Conservation (phyloP, 129 eudicot genomes). For the Calendula officinalis region DNA sequence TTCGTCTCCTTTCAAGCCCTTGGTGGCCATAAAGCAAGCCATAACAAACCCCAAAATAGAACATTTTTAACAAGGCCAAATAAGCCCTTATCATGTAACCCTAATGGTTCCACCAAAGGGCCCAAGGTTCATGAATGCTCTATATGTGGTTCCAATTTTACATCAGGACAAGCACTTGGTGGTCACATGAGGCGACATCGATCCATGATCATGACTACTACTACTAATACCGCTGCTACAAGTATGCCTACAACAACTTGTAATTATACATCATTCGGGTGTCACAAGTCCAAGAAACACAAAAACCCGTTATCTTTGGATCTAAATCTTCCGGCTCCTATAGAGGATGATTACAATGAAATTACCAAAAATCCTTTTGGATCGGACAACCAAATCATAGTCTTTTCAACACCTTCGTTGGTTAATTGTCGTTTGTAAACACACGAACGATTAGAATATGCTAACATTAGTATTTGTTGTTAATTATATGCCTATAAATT, state of each 20-base stretch:
- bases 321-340: conserved; percentile 76
- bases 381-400: conserved; percentile 46
- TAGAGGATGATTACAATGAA: conserved; percentile 48
- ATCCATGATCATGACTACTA: conserved; percentile 24
- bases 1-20: conserved; percentile 50
- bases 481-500: conserved; percentile 17
- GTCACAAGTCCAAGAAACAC: conserved; percentile 37
- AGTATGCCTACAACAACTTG: background rate
- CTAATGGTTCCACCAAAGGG: conserved; percentile 27
- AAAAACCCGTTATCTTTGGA: conserved; percentile 43
- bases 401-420: conserved; percentile 54
- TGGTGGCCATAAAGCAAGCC: conserved; percentile 59
- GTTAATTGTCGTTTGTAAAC: conserved; percentile 58
- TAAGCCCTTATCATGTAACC: conserved; percentile 14
- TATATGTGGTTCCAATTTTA: conserved; percentile 42
- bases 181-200: conserved; percentile 61
- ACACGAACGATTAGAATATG: background rate
- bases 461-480: conserved; percentile 16
- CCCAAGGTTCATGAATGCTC: conserved; percentile 43
- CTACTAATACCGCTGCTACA: background rate
- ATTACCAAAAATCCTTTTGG: conserved; percentile 36
- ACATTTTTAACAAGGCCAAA: conserved; percentile 9
- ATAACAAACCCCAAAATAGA: conserved; percentile 32
- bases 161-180: conserved; percentile 47
- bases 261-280: background rate